Evolutionary conservation across 1,284 basidiomycete genomes (phyloP).

Genomic region (Cystobasidium slooffiae): DNA sequence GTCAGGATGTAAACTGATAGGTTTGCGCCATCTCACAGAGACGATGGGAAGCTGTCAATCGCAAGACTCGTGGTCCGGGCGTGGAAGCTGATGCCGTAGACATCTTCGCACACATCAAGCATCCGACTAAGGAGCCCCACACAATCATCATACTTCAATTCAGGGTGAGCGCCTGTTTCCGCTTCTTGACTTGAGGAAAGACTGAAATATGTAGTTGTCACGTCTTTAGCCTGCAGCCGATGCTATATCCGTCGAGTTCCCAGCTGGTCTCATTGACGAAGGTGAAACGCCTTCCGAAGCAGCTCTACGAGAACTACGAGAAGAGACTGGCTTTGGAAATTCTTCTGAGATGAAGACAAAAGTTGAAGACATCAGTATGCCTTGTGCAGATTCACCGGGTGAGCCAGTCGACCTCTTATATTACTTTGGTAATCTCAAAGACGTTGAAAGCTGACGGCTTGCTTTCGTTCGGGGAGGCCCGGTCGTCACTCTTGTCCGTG

Average conservation of each 20-base stretch:
- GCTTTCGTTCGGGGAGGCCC: conserved; percentile 51
- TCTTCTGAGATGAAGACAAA: conserved; percentile 43
- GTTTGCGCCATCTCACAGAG: conserved; percentile 61
- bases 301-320: conserved; percentile 81
- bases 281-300: conserved; percentile 75
- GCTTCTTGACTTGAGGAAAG: neutral
- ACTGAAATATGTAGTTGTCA: neutral
- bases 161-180: conserved; percentile 57
- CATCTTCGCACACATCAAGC: conserved; percentile 74
- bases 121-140: conserved; percentile 62
- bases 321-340: conserved; percentile 80
- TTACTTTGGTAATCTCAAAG: neutral
- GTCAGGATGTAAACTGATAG: neutral
- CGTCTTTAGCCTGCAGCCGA: conserved; percentile 47
- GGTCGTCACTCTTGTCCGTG: conserved; percentile 69
- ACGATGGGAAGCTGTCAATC: conserved; percentile 81
- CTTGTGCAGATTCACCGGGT: conserved; percentile 39
- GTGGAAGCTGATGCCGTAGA: conserved; percentile 89
- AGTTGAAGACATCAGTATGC: conserved; percentile 19
- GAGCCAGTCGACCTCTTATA: neutral
- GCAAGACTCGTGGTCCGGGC: conserved; percentile 71
- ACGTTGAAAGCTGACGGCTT: too few species aligned
- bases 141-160: conserved; percentile 88
- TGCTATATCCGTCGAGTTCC: conserved; percentile 67
- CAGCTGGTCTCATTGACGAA: conserved; percentile 83